A percentile compares a stretch with the other conserved stretches of the same genome.
Conservation (phyloP, 768 basidiomycete species). For the Pleurotus giganteus region DNA sequence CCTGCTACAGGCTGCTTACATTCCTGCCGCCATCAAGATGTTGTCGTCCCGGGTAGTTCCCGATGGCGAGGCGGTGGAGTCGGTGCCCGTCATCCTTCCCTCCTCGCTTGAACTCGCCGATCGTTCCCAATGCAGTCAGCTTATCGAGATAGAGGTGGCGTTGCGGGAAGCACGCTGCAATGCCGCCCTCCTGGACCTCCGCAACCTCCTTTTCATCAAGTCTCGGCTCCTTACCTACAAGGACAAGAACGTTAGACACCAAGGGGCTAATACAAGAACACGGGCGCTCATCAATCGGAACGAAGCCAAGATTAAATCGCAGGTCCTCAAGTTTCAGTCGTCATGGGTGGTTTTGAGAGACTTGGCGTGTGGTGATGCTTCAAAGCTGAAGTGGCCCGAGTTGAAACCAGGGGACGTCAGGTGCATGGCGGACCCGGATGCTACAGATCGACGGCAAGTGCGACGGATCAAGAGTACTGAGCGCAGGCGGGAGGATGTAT, state of each 20-base stretch:
- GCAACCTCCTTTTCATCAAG: background rate
- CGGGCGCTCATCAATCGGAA: background rate
- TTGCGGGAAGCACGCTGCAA: background rate
- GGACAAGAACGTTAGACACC: background rate
- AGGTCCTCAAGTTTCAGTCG: background rate
- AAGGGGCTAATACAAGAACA: background rate
- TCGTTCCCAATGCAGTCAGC: background rate
- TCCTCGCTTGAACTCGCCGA: background rate
- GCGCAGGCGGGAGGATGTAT: background rate
- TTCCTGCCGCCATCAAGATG: background rate
- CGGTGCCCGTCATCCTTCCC: background rate
- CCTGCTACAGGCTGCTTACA: background rate
- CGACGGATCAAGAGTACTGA: background rate
- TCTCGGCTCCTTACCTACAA: background rate
- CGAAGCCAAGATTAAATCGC: background rate
- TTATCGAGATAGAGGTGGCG: background rate
- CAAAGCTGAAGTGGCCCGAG: background rate
- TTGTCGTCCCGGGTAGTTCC: background rate
- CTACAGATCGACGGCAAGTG: background rate
- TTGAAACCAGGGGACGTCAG: background rate
- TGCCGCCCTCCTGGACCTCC: background rate
- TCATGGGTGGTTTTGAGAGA: background rate
- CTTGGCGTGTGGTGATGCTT: background rate
- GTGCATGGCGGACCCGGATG: background rate
- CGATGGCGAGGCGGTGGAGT: background rate